Evolutionary conservation across 371 early-diverging fungal genomes (phyloP).

Genomic region (Mucor lusitanicus): DNA sequence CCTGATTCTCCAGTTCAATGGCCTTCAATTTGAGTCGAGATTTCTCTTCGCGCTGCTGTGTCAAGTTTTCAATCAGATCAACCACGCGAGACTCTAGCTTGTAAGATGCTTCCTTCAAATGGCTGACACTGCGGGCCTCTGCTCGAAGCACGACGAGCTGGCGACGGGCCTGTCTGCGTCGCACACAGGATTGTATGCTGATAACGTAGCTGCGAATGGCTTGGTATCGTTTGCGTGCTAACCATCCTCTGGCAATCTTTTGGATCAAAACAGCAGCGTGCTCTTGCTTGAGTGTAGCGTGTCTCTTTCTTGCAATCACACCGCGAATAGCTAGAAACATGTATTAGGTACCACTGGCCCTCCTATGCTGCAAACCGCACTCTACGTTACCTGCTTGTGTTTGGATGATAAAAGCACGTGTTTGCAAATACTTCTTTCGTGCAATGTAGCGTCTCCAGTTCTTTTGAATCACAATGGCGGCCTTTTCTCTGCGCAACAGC

Average conservation of each 20-base stretch:
- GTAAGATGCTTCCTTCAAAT: conserved; percentile 92
- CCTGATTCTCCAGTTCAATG: conserved; percentile 63
- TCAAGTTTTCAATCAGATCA: conserved; percentile 83
- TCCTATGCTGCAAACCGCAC: too few species aligned
- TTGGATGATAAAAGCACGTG: conserved; percentile 34
- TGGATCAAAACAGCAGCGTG: conserved; percentile 80
- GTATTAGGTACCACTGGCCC: too few species aligned
- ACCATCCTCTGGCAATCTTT: conserved; percentile 60
- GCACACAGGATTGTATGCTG: conserved; percentile 80
- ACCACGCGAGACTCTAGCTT: conserved; percentile 93
- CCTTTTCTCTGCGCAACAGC: conserved; percentile 63
- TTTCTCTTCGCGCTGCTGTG: conserved; percentile 74
- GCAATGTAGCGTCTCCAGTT: conserved; percentile 69
- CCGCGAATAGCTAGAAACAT: conserved; percentile 45
- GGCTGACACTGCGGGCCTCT: conserved; percentile 89
- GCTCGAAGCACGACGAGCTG: conserved; percentile 70
- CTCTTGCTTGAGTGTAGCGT: conserved; percentile 49
- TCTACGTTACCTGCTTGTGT: conserved; percentile 47
- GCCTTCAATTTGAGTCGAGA: conserved; percentile 60
- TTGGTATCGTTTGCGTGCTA: conserved; percentile 64
- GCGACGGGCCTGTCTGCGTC: conserved; percentile 73
- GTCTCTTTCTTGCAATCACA: conserved; percentile 55
- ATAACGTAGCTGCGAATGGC: conserved; percentile 60
- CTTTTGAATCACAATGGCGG: conserved; percentile 82
- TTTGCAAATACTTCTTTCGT: conserved; percentile 53